Evolutionary conservation across 2,329 filamentous ascomycete species (phyloP).

Genomic region (Fusarium buxicola): DNA sequence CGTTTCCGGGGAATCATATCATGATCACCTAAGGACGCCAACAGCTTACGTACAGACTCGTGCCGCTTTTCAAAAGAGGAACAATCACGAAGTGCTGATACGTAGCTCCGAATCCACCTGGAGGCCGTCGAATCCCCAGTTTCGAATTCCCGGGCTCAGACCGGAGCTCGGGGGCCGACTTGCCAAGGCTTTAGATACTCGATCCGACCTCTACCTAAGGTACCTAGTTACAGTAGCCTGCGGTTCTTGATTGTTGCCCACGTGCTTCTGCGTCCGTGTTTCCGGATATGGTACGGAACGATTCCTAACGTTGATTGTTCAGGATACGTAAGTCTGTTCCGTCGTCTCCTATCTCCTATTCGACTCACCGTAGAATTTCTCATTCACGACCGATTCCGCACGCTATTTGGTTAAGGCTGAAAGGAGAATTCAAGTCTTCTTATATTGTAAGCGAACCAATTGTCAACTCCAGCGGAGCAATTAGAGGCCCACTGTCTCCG

Average conservation of each 20-base stretch:
- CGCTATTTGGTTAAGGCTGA: no score
- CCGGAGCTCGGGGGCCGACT: slow-evolving; percentile 8
- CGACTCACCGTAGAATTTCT: no score
- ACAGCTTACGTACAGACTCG: slow-evolving; percentile 4
- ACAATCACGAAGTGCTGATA: background rate
- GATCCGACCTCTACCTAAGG: background rate
- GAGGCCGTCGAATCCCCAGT: slow-evolving; percentile 14
- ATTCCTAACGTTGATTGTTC: no score
- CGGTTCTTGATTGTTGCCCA: background rate
- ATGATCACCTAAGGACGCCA: slow-evolving; percentile 16
- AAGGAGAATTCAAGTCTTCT: no score
- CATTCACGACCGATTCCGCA: no score
- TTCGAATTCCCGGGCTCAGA: background rate
- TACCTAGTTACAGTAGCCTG: no score
- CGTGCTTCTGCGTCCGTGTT: background rate
- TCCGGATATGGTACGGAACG: no score
- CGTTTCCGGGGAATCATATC: slow-evolving; percentile 27
- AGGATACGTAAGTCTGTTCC: no score
- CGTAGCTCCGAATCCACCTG: background rate
- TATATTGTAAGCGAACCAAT: slow-evolving; percentile 29
- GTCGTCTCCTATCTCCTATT: background rate
- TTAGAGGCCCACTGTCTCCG: slow-evolving; percentile 28
- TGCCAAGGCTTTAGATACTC: slow-evolving; percentile 7
- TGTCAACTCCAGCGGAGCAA: slow-evolving; percentile 7
- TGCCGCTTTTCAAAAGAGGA: slow-evolving; percentile 14